phyloP scores from a whole-genome alignment of 176 grass and related monocot species.

The Saccharum spontaneum region DNA sequence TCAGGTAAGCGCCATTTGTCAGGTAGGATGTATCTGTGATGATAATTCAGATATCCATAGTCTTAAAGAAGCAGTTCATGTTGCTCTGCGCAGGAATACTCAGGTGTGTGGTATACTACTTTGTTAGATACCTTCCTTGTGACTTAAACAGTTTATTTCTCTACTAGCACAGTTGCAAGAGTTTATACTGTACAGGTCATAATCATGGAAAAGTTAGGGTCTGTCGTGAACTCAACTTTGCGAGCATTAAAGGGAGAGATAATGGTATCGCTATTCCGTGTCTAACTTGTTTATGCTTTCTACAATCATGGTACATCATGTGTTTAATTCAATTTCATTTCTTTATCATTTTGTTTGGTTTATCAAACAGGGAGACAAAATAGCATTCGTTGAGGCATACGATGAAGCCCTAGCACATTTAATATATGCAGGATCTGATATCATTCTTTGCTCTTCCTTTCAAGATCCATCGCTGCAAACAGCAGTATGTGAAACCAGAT shows the following conservation, averaged over 20 bases:
- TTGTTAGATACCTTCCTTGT: slow-evolving; percentile 1
- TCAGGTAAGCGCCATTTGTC: slow-evolving; percentile 5
- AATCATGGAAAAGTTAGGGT: slow-evolving; percentile 37
- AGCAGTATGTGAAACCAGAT: slow-evolving; percentile 37
- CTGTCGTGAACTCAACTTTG: slow-evolving; percentile 22
- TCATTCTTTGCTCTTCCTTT: slow-evolving; percentile 68
- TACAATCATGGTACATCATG: neutral
- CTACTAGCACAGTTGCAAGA: slow-evolving; percentile 16
- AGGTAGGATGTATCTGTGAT: slow-evolving; percentile 55
- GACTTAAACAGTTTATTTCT: neutral
- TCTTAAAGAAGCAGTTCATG: slow-evolving; percentile 42
- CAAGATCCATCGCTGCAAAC: slow-evolving; percentile 44
- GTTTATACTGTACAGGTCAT: slow-evolving; percentile 44
- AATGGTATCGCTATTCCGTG: slow-evolving; percentile 19
- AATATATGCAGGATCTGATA: slow-evolving; percentile 58
- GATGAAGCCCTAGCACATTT: slow-evolving; percentile 52
- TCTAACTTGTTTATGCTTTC: slow-evolving; percentile 24
- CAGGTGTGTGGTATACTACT: slow-evolving; percentile 34
- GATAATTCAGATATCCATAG: slow-evolving; percentile 29
- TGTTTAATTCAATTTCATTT: slow-evolving; percentile 5
- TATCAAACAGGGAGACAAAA: slow-evolving; percentile 32
- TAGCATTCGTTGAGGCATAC: slow-evolving; percentile 42
- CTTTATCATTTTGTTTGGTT: slow-evolving; percentile 30
- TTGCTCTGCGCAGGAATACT: slow-evolving; percentile 30
- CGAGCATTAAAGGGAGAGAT: slow-evolving; percentile 41